Conservation (phyloP, 305 asterid genomes). For the Fraxinus dipetala region DNA sequence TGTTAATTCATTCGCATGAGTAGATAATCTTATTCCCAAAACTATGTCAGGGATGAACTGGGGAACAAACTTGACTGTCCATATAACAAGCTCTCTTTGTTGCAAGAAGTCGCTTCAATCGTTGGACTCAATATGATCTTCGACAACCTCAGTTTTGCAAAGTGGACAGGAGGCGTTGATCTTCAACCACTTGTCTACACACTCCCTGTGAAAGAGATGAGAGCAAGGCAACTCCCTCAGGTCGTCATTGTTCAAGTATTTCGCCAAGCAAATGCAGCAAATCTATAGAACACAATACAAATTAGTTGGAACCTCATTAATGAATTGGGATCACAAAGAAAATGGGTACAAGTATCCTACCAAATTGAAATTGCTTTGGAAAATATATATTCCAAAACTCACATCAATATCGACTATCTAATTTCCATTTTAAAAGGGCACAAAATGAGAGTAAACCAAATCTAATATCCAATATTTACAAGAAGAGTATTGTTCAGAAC, state of each 20-base stretch:
- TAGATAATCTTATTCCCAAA: neutral
- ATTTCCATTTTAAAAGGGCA: neutral
- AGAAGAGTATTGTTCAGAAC: neutral
- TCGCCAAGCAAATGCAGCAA: slow-evolving; percentile 89
- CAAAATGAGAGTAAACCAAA: neutral
- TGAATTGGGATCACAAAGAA: neutral
- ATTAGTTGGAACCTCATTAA: neutral
- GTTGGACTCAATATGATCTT: slow-evolving; percentile 51
- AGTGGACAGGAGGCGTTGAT: slow-evolving; percentile 92
- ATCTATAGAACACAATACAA: slow-evolving; percentile 44
- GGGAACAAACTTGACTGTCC: neutral
- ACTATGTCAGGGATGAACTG: neutral
- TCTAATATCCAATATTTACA: neutral
- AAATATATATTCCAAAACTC: neutral
- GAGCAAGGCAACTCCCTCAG: slow-evolving; percentile 82
- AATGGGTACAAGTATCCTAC: neutral
- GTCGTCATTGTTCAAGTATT: slow-evolving; percentile 82
- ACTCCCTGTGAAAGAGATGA: slow-evolving; percentile 91
- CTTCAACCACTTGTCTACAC: slow-evolving; percentile 93
- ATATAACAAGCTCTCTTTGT: slow-evolving; percentile 19
- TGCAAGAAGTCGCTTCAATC: slow-evolving; percentile 56
- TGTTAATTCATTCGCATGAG: neutral
- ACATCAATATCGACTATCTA: neutral
- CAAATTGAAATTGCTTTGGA: neutral
- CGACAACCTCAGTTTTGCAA: slow-evolving; percentile 89